phyloP scores from a whole-genome alignment of 225 moss, liverwort and hornwort genomes.

The Marchantia paleacea region DNA sequence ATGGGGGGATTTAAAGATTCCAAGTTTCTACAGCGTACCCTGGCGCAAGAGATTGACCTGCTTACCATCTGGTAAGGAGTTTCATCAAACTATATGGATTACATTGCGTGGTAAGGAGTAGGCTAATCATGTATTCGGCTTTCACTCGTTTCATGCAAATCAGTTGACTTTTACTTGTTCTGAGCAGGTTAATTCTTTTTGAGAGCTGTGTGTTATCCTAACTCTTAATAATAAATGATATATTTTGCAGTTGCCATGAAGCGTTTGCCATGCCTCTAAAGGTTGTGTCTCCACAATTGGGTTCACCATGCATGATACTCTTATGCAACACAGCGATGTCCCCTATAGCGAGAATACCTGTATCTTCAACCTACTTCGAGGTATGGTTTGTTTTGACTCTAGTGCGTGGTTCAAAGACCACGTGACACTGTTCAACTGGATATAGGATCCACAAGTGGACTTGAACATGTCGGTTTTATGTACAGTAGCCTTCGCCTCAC shows the following conservation, averaged over 20 bases:
- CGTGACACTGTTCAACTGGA: neutral
- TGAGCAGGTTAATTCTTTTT: neutral
- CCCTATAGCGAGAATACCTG: conserved; percentile 48
- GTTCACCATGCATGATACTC: conserved; percentile 65
- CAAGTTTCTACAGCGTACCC: conserved; percentile 40
- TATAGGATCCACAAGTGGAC: neutral
- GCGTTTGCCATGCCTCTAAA: conserved; percentile 87
- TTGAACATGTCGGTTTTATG: neutral
- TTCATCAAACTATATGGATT: neutral
- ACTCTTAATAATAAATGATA: neutral
- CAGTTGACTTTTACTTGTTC: neutral
- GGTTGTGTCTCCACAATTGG: conserved; percentile 83
- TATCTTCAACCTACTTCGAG: conserved; percentile 79
- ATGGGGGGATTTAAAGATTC: conserved; percentile 42
- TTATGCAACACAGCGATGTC: conserved; percentile 52
- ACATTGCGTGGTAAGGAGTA: neutral
- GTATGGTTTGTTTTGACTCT: conserved; percentile 29
- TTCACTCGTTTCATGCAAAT: too few species aligned
- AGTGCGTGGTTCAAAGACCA: neutral
- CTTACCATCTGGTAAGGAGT: conserved; percentile 30
- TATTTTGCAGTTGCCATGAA: conserved; percentile 66
- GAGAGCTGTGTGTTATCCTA: neutral
- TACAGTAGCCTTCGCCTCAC: neutral
- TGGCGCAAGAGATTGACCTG: conserved; percentile 39
- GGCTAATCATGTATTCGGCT: neutral